These are phyloP conservation scores for Chaetomium fimeti DNA, from an alignment of 495 filamentous ascomycete species.

Conservation along the genomic window DNA sequence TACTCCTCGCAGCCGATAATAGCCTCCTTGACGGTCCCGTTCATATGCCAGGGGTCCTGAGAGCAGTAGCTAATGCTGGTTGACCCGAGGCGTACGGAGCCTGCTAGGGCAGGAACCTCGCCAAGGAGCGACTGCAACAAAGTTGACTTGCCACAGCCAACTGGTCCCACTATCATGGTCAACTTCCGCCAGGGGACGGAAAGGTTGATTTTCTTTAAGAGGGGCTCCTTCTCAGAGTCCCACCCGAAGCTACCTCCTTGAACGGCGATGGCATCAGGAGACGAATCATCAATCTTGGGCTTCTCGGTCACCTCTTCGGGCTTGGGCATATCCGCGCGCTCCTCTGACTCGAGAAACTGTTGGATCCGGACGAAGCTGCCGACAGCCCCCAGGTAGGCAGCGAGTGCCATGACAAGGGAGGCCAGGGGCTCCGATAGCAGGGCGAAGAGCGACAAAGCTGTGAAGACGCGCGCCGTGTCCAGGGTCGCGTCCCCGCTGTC, in stretches of 20 bases:
- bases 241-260: constrained; percentile 53
- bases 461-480: constrained; percentile 55
- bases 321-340: constrained; percentile 27
- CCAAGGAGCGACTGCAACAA: constrained; percentile 58
- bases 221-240: constrained; percentile 46
- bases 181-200: constrained; percentile 36
- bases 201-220: constrained; percentile 45
- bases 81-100: constrained; percentile 29
- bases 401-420: constrained; percentile 57
- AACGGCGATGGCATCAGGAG: constrained; percentile 37
- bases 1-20: constrained; percentile 35
- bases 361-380: constrained; percentile 63
- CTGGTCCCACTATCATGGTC: constrained; percentile 58
- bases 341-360: constrained; percentile 51
- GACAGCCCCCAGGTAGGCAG: constrained; percentile 52
- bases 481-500: constrained; percentile 41
- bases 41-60: constrained; percentile 38
- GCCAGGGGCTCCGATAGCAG: constrained; percentile 59
- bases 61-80: constrained; percentile 39
- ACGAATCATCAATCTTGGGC: constrained; percentile 13
- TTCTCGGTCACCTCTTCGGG: not conserved
- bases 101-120: constrained; percentile 48
- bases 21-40: constrained; percentile 40
- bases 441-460: constrained; percentile 59
- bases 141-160: constrained; percentile 61